phyloP scores from a whole-genome alignment of 768 basidiomycete genomes.

The Lactarius quietus region DNA sequence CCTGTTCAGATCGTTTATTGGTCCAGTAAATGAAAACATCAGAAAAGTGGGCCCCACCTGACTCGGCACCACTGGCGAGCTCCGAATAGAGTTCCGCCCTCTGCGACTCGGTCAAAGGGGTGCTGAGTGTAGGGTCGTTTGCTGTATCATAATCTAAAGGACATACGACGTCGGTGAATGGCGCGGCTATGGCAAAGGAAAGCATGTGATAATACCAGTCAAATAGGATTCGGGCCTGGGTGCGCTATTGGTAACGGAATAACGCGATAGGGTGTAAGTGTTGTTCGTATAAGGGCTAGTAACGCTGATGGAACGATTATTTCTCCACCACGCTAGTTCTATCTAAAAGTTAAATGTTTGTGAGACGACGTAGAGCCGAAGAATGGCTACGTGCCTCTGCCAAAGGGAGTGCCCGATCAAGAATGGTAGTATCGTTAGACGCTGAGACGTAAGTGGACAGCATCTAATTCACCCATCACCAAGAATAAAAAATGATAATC shows the following conservation, averaged over 20 bases:
- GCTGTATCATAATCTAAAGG: constrained; percentile 70
- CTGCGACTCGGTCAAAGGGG: constrained; percentile 57
- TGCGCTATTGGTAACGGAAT: constrained; percentile 76
- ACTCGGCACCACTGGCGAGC: constrained; percentile 85
- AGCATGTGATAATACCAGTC: constrained; percentile 41
- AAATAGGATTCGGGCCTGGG: constrained; percentile 87
- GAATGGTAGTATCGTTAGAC: constrained; percentile 70
- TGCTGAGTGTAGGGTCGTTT: constrained; percentile 55
- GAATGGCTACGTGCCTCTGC: constrained; percentile 54
- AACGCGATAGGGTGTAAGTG: constrained; percentile 65
- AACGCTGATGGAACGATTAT: constrained; percentile 65
- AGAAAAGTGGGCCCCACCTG: constrained; percentile 51
- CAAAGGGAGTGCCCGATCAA: constrained; percentile 76
- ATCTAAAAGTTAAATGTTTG: constrained; percentile 39
- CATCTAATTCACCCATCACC: constrained; percentile 54
- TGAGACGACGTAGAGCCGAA: background rate
- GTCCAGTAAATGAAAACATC: background rate
- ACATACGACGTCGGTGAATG: constrained; percentile 5
- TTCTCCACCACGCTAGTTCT: constrained; percentile 82
- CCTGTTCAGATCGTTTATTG: constrained; percentile 13
- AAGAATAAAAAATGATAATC: background rate
- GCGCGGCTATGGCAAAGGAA: background rate
- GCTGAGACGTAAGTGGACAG: constrained; percentile 74
- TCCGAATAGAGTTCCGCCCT: constrained; percentile 74
- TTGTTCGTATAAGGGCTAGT: constrained; percentile 66